Conservation (phyloP, 495 filamentous ascomycete genomes). For the Xylaria telfairii region DNA sequence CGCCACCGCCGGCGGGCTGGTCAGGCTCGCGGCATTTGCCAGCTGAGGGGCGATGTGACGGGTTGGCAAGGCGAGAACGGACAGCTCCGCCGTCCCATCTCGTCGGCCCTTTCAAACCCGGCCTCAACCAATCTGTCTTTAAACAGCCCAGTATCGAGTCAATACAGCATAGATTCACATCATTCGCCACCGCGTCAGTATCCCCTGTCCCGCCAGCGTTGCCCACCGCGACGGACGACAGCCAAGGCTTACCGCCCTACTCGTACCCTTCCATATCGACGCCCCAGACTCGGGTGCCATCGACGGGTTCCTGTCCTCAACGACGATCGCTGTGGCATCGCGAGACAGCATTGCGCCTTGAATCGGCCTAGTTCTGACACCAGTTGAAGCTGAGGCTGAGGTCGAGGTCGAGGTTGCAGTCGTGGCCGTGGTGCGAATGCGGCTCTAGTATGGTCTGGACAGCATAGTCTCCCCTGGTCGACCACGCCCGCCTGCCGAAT, state of each 20-base stretch:
- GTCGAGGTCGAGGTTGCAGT: neutral
- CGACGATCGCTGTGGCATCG: neutral
- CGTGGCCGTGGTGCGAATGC: neutral
- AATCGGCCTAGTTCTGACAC: neutral
- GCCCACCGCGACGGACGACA: neutral
- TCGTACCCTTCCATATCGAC: conserved; percentile 9
- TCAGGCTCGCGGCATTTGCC: neutral
- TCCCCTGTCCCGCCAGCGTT: neutral
- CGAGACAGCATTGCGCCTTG: conserved; percentile 22
- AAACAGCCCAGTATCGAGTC: conserved; percentile 1
- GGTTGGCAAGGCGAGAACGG: conserved; percentile 13
- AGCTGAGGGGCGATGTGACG: conserved; percentile 7
- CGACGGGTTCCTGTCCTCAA: neutral
- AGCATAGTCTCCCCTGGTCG: neutral
- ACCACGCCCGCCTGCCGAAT: neutral
- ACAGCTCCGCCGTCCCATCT: conserved; percentile 16
- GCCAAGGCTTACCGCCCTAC: neutral
- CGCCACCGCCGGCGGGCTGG: neutral
- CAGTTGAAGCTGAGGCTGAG: neutral
- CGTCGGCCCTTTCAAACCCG: conserved; percentile 1
- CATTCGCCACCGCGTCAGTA: neutral
- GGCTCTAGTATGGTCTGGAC: conserved; percentile 5
- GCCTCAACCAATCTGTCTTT: conserved; percentile 15
- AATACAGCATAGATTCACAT: conserved; percentile 8
- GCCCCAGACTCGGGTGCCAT: neutral